Evolutionary conservation across 2,329 filamentous ascomycete genomes (phyloP), one percentile per base, ranked within the genome.

Genomic region (Ascochyta fabae): DNA sequence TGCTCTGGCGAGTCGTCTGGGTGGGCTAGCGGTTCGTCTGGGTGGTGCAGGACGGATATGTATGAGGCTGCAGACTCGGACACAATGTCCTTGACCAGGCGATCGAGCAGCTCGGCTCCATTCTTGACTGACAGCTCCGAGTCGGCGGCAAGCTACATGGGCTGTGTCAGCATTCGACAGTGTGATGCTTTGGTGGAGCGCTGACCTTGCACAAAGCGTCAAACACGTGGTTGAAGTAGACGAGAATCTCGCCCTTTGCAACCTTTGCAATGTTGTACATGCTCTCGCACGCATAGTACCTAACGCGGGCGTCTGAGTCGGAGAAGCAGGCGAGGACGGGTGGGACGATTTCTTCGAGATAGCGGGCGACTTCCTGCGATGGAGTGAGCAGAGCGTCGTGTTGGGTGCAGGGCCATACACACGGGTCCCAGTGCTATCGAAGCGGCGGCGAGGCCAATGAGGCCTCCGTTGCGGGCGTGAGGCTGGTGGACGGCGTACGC

Each of bases 211-310:
- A 96, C 50, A 99, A 81, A 22, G 95, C 92, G 79, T 99, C 95
- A 72, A 99, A 99, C 61, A 99, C 95, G 69, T 96, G 90, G 78
- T 99, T 99, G 78, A 99, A 99, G 81, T 96, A 99, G 36, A 96
- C 86, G 62, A 99, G 78, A 19, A 99, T 95, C 77, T 99, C 95
- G 34, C 96, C 95, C 78, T 99, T 99, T 58, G 94, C 95, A 43
- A 99, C 95, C 79, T 99, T 99, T 71, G 95, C 93, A 72, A 99
- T 99, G 77, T 99, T 99, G 80, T 99, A 99, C 95, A 99, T 99
- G 76, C 93, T 96, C 80, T 99, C 95, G 78, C 95, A 99, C 23
- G 95, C 95, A 78, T 99, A 99, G 77, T 99, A 99, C 62, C 95
- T 86, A 29, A 98, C 95, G 55, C 95, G 86, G 26, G 95, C 93